phyloP scores from a whole-genome alignment of 139 green algal species.

The Closterium sp. region DNA sequence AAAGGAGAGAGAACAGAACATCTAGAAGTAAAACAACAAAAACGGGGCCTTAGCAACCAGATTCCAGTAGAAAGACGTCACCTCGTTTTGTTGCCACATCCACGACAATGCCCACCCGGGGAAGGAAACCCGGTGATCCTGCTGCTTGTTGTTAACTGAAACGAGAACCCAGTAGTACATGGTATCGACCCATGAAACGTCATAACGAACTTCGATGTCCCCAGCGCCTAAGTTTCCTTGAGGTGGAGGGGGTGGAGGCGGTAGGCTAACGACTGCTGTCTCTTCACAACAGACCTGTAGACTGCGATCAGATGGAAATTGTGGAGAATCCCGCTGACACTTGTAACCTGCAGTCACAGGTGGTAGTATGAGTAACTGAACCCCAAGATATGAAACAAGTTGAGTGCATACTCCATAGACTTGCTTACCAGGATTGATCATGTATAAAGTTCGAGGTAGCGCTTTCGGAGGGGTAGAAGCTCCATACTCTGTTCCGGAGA shows the following conservation, averaged over 20 bases:
- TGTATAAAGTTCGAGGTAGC: background rate
- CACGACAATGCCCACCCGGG: background rate
- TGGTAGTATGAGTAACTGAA: background rate
- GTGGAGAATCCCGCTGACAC: background rate
- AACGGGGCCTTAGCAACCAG: background rate
- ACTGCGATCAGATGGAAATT: background rate
- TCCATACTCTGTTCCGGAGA: background rate
- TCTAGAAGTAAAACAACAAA: background rate
- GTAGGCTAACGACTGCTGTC: background rate
- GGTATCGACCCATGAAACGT: background rate
- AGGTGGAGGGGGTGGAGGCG: background rate
- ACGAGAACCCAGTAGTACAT: slow-evolving; percentile 8
- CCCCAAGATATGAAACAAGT: background rate
- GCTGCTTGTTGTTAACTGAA: slow-evolving; percentile 11
- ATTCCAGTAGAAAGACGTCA: background rate
- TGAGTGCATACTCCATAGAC: background rate
- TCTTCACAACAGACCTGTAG: slow-evolving; percentile 2
- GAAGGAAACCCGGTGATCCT: background rate
- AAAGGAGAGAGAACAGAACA: background rate
- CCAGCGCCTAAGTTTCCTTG: background rate
- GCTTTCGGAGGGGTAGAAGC: background rate
- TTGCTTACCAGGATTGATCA: background rate
- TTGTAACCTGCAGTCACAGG: background rate
- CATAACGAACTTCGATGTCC: background rate
- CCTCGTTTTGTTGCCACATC: background rate